A percentile compares a stretch with the other conserved stretches of the same genome.
Conservation (phyloP, 768 basidiomycete species). For the Amanita muscaria region DNA sequence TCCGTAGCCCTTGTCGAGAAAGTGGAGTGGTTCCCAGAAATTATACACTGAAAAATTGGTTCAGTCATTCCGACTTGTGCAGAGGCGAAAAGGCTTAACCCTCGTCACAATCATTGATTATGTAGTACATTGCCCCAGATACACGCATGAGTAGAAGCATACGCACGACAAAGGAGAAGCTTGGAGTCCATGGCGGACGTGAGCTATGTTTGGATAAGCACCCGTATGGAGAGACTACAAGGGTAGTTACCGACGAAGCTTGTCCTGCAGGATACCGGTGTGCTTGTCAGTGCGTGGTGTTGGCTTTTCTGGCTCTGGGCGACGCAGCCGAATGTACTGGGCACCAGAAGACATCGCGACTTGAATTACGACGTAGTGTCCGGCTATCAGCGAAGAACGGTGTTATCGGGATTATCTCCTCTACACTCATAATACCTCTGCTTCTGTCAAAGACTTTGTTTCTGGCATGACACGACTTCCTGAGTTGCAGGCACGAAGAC, state of each 20-base stretch:
- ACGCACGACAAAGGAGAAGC: slow-evolving; percentile 76
- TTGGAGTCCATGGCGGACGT: slow-evolving; percentile 77
- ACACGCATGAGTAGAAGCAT: slow-evolving; percentile 76
- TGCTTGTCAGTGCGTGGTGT: slow-evolving; percentile 33
- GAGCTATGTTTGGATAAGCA: slow-evolving; percentile 30
- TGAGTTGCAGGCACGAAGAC: too few relatives aligned
- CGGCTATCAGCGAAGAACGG: not conserved
- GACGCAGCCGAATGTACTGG: slow-evolving; percentile 45
- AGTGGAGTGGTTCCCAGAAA: slow-evolving; percentile 98
- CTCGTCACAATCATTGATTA: slow-evolving; percentile 95
- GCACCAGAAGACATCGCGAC: slow-evolving; percentile 21
- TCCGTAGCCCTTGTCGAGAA: slow-evolving; percentile 73
- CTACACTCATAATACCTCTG: too few relatives aligned
- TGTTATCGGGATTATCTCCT: too few relatives aligned
- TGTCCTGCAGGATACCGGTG: slow-evolving; percentile 70
- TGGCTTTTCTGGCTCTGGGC: slow-evolving; percentile 28
- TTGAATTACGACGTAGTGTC: not conserved
- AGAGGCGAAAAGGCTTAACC: slow-evolving; percentile 35
- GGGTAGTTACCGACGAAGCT: slow-evolving; percentile 64
- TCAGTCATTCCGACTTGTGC: not conserved
- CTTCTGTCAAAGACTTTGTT: too few relatives aligned
- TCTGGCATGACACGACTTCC: too few relatives aligned
- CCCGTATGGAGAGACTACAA: slow-evolving; percentile 10
- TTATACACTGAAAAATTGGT: slow-evolving; percentile 67
- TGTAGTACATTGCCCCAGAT: slow-evolving; percentile 87